A percentile compares a stretch with the other conserved stretches of the same genome.
phyloP scores from a whole-genome alignment of 768 basidiomycete genomes.

The Phylloporus arenicola region DNA sequence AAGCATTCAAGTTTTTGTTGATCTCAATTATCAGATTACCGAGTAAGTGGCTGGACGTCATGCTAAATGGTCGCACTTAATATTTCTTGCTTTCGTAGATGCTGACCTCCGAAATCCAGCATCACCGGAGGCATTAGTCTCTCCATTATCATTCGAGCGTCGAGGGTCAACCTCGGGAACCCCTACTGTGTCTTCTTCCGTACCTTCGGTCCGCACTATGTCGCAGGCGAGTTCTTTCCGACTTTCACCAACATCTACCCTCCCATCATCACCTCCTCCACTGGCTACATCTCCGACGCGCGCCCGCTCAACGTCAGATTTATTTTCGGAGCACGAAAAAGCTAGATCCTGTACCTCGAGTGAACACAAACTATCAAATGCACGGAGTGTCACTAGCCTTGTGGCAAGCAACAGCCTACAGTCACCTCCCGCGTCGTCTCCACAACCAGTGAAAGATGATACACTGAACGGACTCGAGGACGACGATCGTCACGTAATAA shows the following conservation, averaged over 20 bases:
- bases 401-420: slow-evolving; percentile 16
- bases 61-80: slow-evolving; percentile 1
- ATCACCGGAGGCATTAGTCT: slow-evolving; percentile 54
- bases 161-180: slow-evolving; percentile 44
- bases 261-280: slow-evolving; percentile 35
- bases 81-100: slow-evolving; percentile 26
- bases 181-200: slow-evolving; percentile 44
- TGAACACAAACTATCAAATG: slow-evolving; percentile 29
- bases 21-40: slow-evolving; percentile 52
- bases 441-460: slow-evolving; percentile 12
- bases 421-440: slow-evolving; percentile 12
- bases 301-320: slow-evolving; percentile 51
- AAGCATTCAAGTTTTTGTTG: slow-evolving; percentile 69
- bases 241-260: slow-evolving; percentile 31
- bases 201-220: slow-evolving; percentile 29
- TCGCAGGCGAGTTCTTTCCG: slow-evolving; percentile 28
- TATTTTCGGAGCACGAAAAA: slow-evolving; percentile 40
- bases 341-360: slow-evolving; percentile 23
- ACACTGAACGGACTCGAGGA: slow-evolving; percentile 19
- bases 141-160: slow-evolving; percentile 52
- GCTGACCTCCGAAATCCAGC: slow-evolving; percentile 62
- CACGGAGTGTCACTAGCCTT: slow-evolving; percentile 26
- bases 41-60: slow-evolving; percentile 21
- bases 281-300: slow-evolving; percentile 45
- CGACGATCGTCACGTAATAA: slow-evolving; percentile 22